These are phyloP conservation scores for Cordyceps javanica DNA, from an alignment of 2,329 filamentous ascomycete species.

Conservation along the genomic window DNA sequence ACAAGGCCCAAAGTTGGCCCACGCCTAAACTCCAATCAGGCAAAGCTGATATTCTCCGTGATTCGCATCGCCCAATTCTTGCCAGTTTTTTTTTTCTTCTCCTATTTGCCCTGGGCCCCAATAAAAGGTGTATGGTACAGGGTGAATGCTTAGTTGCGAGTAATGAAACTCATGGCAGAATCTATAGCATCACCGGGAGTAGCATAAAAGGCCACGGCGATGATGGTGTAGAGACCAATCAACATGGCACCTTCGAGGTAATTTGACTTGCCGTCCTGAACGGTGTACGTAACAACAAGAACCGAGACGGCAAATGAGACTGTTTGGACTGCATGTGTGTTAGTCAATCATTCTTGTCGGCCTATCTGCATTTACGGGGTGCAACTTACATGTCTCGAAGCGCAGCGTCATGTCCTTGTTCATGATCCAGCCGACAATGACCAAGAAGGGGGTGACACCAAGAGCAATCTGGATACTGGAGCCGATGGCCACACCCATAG, in stretches of 20 bases:
- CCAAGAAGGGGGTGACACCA: conserved; percentile 72
- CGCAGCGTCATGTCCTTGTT: conserved; percentile 67
- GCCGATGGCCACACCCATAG: conserved; percentile 76
- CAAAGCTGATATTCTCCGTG: not conserved
- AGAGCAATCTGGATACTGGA: conserved; percentile 79
- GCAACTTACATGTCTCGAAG: conserved; percentile 57
- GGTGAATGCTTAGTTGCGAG: not conserved
- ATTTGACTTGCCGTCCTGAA: conserved; percentile 78
- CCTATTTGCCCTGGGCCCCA: not conserved
- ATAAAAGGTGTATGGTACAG: not conserved
- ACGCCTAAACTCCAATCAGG: not conserved
- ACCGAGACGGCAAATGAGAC: conserved; percentile 72
- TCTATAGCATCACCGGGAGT: conserved; percentile 44
- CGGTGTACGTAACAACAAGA: conserved; percentile 67
- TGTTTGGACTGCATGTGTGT: conserved; percentile 52
- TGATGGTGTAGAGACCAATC: conserved; percentile 50
- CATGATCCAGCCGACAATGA: conserved; percentile 75
- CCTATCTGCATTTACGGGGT: not conserved
- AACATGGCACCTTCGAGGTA: conserved; percentile 75
- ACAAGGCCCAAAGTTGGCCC: not conserved
- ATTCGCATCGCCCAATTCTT: not conserved
- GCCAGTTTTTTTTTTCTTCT: not conserved
- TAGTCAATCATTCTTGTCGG: not conserved
- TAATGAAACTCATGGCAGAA: conserved; percentile 19
- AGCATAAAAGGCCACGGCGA: conserved; percentile 55